Conservation (phyloP, 306 rosid species). For the Myrica gale region DNA sequence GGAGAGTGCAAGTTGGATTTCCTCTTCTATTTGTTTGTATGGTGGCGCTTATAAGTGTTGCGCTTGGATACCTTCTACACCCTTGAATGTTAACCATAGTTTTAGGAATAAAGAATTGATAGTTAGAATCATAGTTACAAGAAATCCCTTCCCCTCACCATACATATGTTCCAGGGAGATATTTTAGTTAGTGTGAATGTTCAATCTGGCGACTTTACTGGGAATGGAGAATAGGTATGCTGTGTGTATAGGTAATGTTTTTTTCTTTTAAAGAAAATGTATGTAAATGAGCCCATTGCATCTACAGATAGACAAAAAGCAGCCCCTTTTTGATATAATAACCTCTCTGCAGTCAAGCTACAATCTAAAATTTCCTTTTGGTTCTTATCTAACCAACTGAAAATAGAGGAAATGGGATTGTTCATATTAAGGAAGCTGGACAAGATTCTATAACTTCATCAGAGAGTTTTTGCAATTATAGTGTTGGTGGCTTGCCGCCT, state of each 20-base stretch:
- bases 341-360: too few species aligned
- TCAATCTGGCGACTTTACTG: constrained; percentile 1
- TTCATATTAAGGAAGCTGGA: too few species aligned
- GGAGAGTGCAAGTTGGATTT: constrained; percentile 64
- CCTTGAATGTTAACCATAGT: constrained; percentile 33
- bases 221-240: neutral
- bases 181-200: neutral
- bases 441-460: too few species aligned
- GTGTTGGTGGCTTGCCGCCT: too few species aligned
- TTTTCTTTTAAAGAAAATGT: neutral
- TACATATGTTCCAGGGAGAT: constrained; percentile 18
- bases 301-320: neutral
- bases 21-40: constrained; percentile 75
- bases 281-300: neutral
- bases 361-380: too few species aligned
- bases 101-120: neutral
- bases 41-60: constrained; percentile 66
- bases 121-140: constrained; percentile 5
- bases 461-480: too few species aligned
- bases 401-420: too few species aligned
- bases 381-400: too few species aligned
- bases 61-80: constrained; percentile 62
- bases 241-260: constrained; percentile 5
- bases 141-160: constrained; percentile 4
- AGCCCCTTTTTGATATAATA: too few species aligned